Evolutionary conservation across 306 rosid species (phyloP).

Genomic region (Begonia fuchsioides): DNA sequence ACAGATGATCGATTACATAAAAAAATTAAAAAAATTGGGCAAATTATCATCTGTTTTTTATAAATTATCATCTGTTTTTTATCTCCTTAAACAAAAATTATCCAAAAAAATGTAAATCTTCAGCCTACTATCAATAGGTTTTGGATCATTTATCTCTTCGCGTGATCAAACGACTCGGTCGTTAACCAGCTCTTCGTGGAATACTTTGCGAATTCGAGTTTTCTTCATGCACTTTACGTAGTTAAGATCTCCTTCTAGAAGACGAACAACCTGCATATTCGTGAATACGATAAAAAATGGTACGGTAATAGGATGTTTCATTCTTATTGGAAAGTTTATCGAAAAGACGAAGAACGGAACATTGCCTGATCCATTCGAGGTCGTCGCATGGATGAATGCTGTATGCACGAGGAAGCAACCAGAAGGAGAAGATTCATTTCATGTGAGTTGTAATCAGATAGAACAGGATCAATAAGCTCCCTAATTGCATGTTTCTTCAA

Average conservation of each 20-base stretch:
- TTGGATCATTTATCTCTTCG: no score
- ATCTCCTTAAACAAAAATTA: no score
- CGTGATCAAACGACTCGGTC: no score
- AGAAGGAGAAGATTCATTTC: slow-evolving; percentile 55
- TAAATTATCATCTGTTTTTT: no score
- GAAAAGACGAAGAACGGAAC: slow-evolving; percentile 5
- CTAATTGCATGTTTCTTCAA: slow-evolving; percentile 42
- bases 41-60: no score
- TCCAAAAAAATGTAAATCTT: no score
- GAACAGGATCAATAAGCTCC: slow-evolving; percentile 54
- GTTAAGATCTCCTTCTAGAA: slow-evolving; percentile 64
- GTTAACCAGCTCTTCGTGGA: slow-evolving; percentile 33
- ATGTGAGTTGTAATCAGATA: slow-evolving; percentile 31
- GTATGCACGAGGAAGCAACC: slow-evolving; percentile 78
- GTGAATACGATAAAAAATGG: no score
- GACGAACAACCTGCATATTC: slow-evolving; percentile 65
- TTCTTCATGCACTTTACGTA: slow-evolving; percentile 59
- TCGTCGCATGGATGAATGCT: slow-evolving; percentile 65
- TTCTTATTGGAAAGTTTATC: neutral
- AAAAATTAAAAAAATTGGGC: no score
- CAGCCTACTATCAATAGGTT: no score
- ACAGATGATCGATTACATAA: no score
- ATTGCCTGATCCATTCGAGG: slow-evolving; percentile 71
- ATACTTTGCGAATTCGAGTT: slow-evolving; percentile 32
- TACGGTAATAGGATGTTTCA: no score